These are phyloP conservation scores for Cystobasidium onofrii DNA, from an alignment of 768 basidiomycete species.

Conservation along the genomic window DNA sequence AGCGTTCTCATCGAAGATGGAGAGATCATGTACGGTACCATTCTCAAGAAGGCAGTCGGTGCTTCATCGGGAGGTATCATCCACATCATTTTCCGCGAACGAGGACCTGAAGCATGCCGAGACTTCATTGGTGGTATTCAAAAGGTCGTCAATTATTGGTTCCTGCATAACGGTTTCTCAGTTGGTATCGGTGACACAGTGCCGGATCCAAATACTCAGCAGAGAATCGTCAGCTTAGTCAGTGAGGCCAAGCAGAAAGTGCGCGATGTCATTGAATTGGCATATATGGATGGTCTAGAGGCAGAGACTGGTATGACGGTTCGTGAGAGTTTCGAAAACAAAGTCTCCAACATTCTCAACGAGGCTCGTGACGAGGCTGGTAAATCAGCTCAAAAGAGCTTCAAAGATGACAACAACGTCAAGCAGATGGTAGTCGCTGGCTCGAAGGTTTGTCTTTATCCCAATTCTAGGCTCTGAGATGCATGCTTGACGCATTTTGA, in stretches of 20 bases:
- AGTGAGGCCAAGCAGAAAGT: slow-evolving; percentile 71
- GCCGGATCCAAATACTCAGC: slow-evolving; percentile 81
- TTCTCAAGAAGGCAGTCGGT: slow-evolving; percentile 98
- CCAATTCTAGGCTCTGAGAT: slow-evolving; percentile 42
- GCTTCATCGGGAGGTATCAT: slow-evolving; percentile 81
- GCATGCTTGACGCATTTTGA: slow-evolving; percentile 50
- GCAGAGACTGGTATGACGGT: slow-evolving; percentile 96
- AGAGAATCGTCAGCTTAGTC: slow-evolving; percentile 72
- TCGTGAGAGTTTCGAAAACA: slow-evolving; percentile 92
- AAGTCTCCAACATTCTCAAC: slow-evolving; percentile 83
- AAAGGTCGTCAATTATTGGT: slow-evolving; percentile 94
- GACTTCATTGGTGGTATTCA: slow-evolving; percentile 88
- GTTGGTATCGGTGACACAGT: slow-evolving; percentile 99
- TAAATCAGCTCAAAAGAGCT: slow-evolving; percentile 88
- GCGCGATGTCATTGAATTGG: slow-evolving; percentile 66
- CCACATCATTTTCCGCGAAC: slow-evolving; percentile 94
- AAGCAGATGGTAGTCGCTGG: slow-evolving; percentile 99
- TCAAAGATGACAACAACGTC: slow-evolving; percentile 99
- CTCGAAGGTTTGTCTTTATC: slow-evolving; percentile 54
- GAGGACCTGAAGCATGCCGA: slow-evolving; percentile 83
- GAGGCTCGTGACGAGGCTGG: slow-evolving; percentile 90
- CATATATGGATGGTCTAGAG: slow-evolving; percentile 77
- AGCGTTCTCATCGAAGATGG: slow-evolving; percentile 96
- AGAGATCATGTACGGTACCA: slow-evolving; percentile 85
- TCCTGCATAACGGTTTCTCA: slow-evolving; percentile 97